Conservation (phyloP, 129 eudicot species). For the Flaveria linearis region DNA sequence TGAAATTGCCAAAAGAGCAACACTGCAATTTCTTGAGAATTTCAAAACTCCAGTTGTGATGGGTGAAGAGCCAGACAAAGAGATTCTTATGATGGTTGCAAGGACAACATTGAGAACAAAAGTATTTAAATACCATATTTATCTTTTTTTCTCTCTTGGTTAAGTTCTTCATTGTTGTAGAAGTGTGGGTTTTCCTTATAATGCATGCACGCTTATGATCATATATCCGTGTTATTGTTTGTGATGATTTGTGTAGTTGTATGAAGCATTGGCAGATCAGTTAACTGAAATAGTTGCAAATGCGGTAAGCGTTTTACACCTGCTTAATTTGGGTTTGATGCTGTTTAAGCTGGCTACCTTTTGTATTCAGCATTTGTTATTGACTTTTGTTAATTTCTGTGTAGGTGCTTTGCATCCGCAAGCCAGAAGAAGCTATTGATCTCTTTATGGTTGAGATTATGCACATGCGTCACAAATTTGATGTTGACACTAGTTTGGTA, state of each 20-base stretch:
- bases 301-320: constrained; percentile 45
- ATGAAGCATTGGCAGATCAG: constrained; percentile 86
- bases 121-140: constrained; percentile 29
- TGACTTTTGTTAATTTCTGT: neutral
- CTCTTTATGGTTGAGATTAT: constrained; percentile 80
- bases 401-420: constrained; percentile 82
- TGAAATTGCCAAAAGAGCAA: constrained; percentile 85
- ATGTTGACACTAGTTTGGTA: constrained; percentile 61
- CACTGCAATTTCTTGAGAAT: constrained; percentile 71
- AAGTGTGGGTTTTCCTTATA: neutral
- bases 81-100: constrained; percentile 85
- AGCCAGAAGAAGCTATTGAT: constrained; percentile 84
- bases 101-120: constrained; percentile 92
- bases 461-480: no score
- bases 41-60: constrained; percentile 84
- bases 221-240: constrained; percentile 12
- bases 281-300: constrained; percentile 74
- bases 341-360: no score
- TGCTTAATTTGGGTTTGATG: neutral
- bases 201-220: neutral
- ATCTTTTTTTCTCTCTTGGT: neutral
- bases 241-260: constrained; percentile 47
- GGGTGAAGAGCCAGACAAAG: constrained; percentile 86
- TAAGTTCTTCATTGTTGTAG: neutral
- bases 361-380: neutral